phyloP scores from a whole-genome alignment of 2,329 filamentous ascomycete species.

The Immersiporthe knoxdaviesiana region DNA sequence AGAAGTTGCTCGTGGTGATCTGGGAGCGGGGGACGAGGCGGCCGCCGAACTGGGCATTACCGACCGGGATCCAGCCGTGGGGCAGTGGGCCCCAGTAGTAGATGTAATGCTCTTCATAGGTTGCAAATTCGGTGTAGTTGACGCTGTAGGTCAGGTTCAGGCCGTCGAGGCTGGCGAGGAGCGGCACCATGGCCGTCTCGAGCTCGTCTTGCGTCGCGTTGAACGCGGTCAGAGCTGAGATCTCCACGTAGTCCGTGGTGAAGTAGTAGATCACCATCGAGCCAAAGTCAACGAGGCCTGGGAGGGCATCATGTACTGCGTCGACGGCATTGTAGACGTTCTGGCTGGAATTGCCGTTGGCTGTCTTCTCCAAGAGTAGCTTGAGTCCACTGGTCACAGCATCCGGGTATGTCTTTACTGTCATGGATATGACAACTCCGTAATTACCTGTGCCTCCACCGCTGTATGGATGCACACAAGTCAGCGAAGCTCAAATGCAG shows the following conservation, averaged over 20 bases:
- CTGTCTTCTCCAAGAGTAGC: constrained; percentile 28
- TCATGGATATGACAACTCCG: constrained; percentile 40
- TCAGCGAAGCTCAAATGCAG: not conserved
- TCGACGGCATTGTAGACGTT: constrained; percentile 32
- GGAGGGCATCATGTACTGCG: constrained; percentile 34
- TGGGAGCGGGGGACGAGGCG: constrained; percentile 41
- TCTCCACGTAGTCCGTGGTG: constrained; percentile 30
- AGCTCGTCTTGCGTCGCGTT: constrained; percentile 36
- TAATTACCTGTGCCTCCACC: constrained; percentile 47
- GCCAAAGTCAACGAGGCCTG: constrained; percentile 34
- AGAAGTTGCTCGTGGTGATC: constrained; percentile 21
- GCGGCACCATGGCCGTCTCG: constrained; percentile 36
- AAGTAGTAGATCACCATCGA: constrained; percentile 36
- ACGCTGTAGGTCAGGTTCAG: constrained; percentile 35
- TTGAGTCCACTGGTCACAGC: constrained; percentile 31
- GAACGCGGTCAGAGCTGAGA: constrained; percentile 36
- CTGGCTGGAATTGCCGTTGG: constrained; percentile 25
- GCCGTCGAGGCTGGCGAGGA: constrained; percentile 34
- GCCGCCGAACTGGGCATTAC: constrained; percentile 40
- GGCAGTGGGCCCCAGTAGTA: constrained; percentile 43
- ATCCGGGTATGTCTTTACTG: constrained; percentile 34
- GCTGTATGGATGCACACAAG: constrained; percentile 24
- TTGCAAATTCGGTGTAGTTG: constrained; percentile 35
- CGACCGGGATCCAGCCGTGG: constrained; percentile 40
- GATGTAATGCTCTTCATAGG: constrained; percentile 40